Percentiles rank a stretch among this genome's conserved stretches.
phyloP scores from a whole-genome alignment of 1,284 basidiomycete genomes.

The Veloboletus limbatus region DNA sequence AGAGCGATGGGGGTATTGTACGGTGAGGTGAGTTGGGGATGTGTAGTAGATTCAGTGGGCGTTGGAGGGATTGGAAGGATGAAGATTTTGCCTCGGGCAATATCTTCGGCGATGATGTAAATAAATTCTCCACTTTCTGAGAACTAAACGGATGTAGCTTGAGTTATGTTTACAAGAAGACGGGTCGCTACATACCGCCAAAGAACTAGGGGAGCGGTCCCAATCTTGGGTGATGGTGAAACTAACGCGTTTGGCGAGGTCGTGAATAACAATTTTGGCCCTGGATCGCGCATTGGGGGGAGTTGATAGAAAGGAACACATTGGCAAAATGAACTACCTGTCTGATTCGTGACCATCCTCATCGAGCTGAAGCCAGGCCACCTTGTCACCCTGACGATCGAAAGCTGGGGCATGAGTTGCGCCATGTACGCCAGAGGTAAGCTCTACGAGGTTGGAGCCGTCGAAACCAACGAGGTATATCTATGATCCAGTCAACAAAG shows the following conservation, averaged over 20 bases:
- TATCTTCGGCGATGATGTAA: conserved; percentile 74
- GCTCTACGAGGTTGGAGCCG: conserved; percentile 48
- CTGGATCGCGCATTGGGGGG: conserved; percentile 33
- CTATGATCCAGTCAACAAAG: conserved; percentile 36
- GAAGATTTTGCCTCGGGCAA: conserved; percentile 74
- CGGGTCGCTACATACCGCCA: conserved; percentile 18
- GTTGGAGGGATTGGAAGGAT: conserved; percentile 62
- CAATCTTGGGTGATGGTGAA: conserved; percentile 75
- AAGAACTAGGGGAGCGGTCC: conserved; percentile 71
- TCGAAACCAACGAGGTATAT: conserved; percentile 62
- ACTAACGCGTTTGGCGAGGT: conserved; percentile 61
- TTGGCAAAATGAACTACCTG: conserved; percentile 41
- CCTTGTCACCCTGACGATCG: conserved; percentile 63
- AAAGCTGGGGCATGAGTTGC: conserved; percentile 73
- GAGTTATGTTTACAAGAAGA: background rate
- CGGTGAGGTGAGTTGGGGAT: conserved; percentile 46
- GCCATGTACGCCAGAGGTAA: conserved; percentile 83
- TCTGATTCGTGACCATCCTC: conserved; percentile 87
- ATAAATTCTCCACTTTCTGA: conserved; percentile 66
- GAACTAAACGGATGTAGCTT: conserved; percentile 49
- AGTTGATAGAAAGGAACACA: background rate
- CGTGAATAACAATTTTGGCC: conserved; percentile 75
- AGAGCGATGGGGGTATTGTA: conserved; percentile 57
- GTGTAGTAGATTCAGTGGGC: conserved; percentile 48
- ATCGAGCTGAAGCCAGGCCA: conserved; percentile 84